Conservation (phyloP, 768 basidiomycete genomes). For the Termitomyces sp. region DNA sequence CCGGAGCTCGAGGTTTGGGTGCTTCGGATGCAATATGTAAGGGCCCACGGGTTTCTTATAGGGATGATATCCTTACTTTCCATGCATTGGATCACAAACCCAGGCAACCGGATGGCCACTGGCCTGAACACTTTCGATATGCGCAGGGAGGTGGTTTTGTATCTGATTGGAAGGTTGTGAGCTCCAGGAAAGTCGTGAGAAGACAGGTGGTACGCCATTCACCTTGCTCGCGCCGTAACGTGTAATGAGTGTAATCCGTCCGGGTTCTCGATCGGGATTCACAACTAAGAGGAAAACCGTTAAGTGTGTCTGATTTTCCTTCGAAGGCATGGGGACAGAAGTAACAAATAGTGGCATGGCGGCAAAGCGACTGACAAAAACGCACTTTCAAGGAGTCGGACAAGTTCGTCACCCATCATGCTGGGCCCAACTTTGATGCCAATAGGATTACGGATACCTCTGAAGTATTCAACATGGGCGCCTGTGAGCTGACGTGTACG, state of each 20-base stretch:
- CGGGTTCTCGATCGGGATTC: constrained; percentile 78
- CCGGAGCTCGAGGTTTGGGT: constrained; percentile 77
- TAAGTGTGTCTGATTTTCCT: background rate
- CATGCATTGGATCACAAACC: constrained; percentile 99
- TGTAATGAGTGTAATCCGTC: constrained; percentile 86
- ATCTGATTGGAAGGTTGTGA: constrained; percentile 40
- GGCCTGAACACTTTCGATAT: constrained; percentile 75
- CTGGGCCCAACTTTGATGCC: constrained; percentile 95
- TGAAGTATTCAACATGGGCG: constrained; percentile 94
- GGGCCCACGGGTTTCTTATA: background rate
- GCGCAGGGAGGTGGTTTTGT: constrained; percentile 63
- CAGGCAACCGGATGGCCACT: constrained; percentile 87
- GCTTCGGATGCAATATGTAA: constrained; percentile 30
- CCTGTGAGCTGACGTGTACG: constrained; percentile 88
- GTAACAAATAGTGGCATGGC: background rate
- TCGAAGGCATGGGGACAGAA: background rate
- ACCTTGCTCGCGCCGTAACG: constrained; percentile 91
- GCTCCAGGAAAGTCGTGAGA: background rate
- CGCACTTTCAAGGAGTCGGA: constrained; percentile 70
- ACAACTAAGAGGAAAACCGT: constrained; percentile 49
- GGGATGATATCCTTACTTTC: constrained; percentile 62
- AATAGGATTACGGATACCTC: constrained; percentile 88
- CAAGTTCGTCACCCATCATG: constrained; percentile 75
- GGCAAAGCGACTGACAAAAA: background rate
- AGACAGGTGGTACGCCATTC: background rate